A percentile compares a stretch with the other conserved stretches of the same genome.
These are phyloP conservation scores for Trametes meyenii DNA, from an alignment of 768 basidiomycete species.

Conservation along the genomic window DNA sequence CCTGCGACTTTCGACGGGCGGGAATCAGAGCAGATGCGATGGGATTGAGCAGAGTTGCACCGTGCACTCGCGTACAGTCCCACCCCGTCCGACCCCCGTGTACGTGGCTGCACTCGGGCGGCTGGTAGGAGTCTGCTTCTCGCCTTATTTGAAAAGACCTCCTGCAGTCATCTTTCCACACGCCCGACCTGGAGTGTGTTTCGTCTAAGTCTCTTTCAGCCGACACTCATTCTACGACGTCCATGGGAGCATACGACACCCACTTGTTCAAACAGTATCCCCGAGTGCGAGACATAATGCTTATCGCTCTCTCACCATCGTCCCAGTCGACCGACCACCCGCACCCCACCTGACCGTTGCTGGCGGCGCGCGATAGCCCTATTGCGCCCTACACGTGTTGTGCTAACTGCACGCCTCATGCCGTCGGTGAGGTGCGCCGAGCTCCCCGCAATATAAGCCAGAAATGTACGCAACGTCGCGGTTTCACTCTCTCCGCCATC, in stretches of 20 bases:
- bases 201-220: neutral
- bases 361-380: neutral
- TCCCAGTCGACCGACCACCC: neutral
- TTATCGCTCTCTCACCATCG: neutral
- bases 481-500: constrained; percentile 10
- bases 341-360: constrained; percentile 3
- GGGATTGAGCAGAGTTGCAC: constrained; percentile 6
- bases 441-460: constrained; percentile 12
- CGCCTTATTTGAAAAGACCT: neutral
- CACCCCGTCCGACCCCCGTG: constrained; percentile 14
- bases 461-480: neutral
- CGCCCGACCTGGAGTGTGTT: neutral
- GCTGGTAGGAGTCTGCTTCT: constrained; percentile 3
- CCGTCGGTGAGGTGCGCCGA: constrained; percentile 16
- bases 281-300: neutral
- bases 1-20: constrained; percentile 17
- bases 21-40: constrained; percentile 11
- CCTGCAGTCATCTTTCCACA: neutral
- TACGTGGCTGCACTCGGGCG: constrained; percentile 8
- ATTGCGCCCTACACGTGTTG: constrained; percentile 19
- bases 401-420: constrained; percentile 27
- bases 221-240: neutral
- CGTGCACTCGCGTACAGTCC: neutral
- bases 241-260: neutral
- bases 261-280: neutral